Percentiles rank a stretch among this genome's conserved stretches.
Conservation (phyloP, 176 grass and related monocot genomes). For the Oryza rufipogon region DNA sequence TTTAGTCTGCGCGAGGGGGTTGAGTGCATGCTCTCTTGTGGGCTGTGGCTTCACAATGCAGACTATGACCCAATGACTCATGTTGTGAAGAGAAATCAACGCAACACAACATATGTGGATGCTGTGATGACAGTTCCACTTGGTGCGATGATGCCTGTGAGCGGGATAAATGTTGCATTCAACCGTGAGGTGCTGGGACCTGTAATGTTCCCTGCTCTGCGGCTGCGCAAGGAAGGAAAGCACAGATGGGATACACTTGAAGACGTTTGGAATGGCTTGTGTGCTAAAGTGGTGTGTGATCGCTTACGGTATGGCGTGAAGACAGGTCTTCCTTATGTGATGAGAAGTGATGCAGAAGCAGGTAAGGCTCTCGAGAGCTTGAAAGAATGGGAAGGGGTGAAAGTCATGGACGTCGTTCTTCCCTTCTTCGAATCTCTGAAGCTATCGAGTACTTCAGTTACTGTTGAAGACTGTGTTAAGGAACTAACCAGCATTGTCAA, state of each 20-base stretch:
- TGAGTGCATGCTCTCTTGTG: conserved; percentile 82
- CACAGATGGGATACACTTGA: conserved; percentile 88
- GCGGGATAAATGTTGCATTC: conserved; percentile 94
- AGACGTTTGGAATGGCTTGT: conserved; percentile 86
- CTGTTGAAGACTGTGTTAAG: conserved; percentile 71
- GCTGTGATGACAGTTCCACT: conserved; percentile 91
- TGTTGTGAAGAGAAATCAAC: conserved; percentile 78
- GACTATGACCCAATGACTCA: conserved; percentile 95
- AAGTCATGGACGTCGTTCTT: conserved; percentile 78
- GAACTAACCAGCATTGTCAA: conserved; percentile 70
- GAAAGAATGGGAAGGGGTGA: conserved; percentile 85
- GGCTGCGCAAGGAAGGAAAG: conserved; percentile 73
- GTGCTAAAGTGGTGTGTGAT: conserved; percentile 79
- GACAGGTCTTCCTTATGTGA: conserved; percentile 91
- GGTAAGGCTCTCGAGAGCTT: conserved; percentile 74
- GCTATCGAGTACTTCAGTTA: conserved; percentile 48
- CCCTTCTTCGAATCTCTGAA: conserved; percentile 73
- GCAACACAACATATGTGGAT: conserved; percentile 81
- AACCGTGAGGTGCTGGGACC: conserved; percentile 80
- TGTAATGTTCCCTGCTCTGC: conserved; percentile 72
- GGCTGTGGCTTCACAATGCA: conserved; percentile 81
- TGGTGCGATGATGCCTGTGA: conserved; percentile 71
- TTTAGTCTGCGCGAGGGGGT: conserved; percentile 85
- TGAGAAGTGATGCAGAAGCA: conserved; percentile 63
- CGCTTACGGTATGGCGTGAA: conserved; percentile 72